Evolutionary conservation across 495 filamentous ascomycete genomes (phyloP).

Genomic region (Aspergillus cavernicola): DNA sequence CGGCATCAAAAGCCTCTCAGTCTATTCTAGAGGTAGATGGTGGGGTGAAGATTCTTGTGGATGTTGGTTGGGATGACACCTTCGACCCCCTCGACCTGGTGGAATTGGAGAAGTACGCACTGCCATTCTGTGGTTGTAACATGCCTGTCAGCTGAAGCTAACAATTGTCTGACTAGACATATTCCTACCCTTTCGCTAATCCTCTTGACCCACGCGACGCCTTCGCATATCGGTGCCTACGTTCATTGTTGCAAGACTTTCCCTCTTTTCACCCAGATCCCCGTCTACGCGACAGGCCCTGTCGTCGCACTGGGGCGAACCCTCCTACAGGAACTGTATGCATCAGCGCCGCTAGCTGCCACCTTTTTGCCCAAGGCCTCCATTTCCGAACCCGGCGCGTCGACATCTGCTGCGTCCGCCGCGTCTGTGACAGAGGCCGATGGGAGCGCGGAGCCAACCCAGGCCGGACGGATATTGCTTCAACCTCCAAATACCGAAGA

Average conservation of each 20-base stretch:
- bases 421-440: slow-evolving; percentile 23
- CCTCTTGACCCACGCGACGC: slow-evolving; percentile 90
- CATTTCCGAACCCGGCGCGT: slow-evolving; percentile 61
- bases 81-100: slow-evolving; percentile 78
- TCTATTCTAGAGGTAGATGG: slow-evolving; percentile 95
- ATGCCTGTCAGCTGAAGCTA: slow-evolving; percentile 4
- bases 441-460: slow-evolving; percentile 22
- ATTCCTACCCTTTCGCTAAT: slow-evolving; percentile 88
- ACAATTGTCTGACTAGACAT: slow-evolving; percentile 53
- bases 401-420: slow-evolving; percentile 41
- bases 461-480: slow-evolving; percentile 58
- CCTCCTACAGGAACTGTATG: slow-evolving; percentile 86
- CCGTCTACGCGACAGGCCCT: slow-evolving; percentile 92
- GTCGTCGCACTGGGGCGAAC: slow-evolving; percentile 91
- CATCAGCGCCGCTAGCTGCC: slow-evolving; percentile 79
- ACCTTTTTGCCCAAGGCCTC: slow-evolving; percentile 69
- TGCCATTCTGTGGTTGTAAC: background rate
- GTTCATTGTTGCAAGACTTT: slow-evolving; percentile 97
- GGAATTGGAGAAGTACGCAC: slow-evolving; percentile 79
- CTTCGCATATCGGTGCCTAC: slow-evolving; percentile 85
- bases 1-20: slow-evolving; percentile 77
- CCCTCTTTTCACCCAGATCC: slow-evolving; percentile 85
- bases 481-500: slow-evolving; percentile 81
- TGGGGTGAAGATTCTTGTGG: slow-evolving; percentile 89
- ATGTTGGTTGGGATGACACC: slow-evolving; percentile 91